A percentile compares a stretch with the other conserved stretches of the same genome.
Evolutionary conservation across 306 rosid species (phyloP).

Genomic region (Styphnolobium japonicum): DNA sequence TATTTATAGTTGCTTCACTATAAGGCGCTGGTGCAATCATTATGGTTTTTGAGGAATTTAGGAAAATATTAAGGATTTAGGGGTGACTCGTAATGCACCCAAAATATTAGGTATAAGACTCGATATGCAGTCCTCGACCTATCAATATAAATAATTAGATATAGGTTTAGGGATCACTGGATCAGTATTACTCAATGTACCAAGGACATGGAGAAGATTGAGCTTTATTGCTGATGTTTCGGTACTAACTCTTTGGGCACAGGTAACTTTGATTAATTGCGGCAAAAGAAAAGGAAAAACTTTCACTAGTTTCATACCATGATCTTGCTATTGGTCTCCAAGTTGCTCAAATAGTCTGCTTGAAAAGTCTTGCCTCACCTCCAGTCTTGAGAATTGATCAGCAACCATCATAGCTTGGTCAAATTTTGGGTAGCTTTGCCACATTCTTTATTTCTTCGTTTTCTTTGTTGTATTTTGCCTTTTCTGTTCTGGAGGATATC

Average conservation of each 20-base stretch:
- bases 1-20: not conserved
- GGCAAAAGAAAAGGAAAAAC: not conserved
- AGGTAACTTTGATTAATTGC: not conserved
- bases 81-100: not conserved
- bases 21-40: not conserved
- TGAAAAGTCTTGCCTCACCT: not conserved
- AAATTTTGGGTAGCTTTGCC: not conserved
- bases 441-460: not conserved
- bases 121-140: not conserved
- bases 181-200: not conserved
- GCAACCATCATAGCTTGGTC: not conserved
- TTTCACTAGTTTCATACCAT: not conserved
- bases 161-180: constrained; percentile 4
- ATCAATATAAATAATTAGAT: constrained; percentile 2
- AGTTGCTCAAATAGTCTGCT: not conserved
- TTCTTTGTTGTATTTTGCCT: not conserved
- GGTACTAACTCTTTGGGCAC: not conserved
- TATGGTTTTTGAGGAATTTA: not conserved
- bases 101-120: not conserved
- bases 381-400: not conserved
- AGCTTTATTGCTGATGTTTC: too few relatives aligned
- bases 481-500: not conserved
- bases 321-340: not conserved
- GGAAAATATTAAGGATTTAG: not conserved
- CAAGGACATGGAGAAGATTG: not conserved